phyloP scores from a whole-genome alignment of 2,329 filamentous ascomycete species.

The Penicillium sp. region DNA sequence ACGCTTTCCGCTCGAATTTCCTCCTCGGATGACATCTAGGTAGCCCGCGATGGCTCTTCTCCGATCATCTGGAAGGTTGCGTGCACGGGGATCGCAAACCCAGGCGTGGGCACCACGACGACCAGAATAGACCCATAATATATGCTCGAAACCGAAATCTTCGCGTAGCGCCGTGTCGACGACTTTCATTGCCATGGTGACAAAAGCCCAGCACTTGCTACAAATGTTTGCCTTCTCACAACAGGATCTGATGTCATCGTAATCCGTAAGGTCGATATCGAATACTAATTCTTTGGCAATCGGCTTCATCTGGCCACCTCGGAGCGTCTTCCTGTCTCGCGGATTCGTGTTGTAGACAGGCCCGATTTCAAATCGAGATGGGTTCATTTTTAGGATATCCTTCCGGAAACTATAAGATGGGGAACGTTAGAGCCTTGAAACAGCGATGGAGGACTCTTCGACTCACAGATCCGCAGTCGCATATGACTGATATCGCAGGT shows the following conservation, averaged over 20 bases:
- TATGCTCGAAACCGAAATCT: slow-evolving; percentile 93
- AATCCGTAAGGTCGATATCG: slow-evolving; percentile 98
- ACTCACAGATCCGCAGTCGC: slow-evolving; percentile 54
- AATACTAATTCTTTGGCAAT: slow-evolving; percentile 91
- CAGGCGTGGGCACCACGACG: slow-evolving; percentile 94
- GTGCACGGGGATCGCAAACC: slow-evolving; percentile 85
- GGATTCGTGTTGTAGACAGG: slow-evolving; percentile 94
- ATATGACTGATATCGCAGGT: slow-evolving; percentile 83
- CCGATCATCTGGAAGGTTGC: slow-evolving; percentile 75
- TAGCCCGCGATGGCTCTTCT: slow-evolving; percentile 79
- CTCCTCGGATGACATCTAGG: slow-evolving; percentile 79
- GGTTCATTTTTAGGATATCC: slow-evolving; percentile 78
- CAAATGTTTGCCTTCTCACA: slow-evolving; percentile 92
- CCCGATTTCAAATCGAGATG: slow-evolving; percentile 93
- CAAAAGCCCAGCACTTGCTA: slow-evolving; percentile 88
- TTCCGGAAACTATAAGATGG: slow-evolving; percentile 60
- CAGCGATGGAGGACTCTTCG: too few species aligned
- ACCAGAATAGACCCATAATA: slow-evolving; percentile 97
- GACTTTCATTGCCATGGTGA: slow-evolving; percentile 97
- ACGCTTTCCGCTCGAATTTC: slow-evolving; percentile 79
- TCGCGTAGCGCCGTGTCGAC: slow-evolving; percentile 77
- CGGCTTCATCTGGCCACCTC: slow-evolving; percentile 70
- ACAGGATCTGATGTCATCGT: slow-evolving; percentile 92
- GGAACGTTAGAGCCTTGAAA: too few species aligned
- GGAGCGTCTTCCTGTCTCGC: slow-evolving; percentile 78